Conservation (phyloP, 345 rosid species). For the Rhodamnia rubescens region DNA sequence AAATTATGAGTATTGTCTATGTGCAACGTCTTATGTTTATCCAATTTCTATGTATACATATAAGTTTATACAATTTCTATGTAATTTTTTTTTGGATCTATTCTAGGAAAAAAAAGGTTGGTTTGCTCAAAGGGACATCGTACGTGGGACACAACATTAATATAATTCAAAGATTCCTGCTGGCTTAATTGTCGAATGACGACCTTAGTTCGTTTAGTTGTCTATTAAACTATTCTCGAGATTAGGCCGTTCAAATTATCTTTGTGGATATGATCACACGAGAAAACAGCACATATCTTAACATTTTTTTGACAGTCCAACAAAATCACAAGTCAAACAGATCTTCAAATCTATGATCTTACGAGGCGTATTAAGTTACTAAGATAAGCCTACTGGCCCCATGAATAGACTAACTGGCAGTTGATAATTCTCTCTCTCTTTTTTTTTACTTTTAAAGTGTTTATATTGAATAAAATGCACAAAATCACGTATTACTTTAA, state of each 20-base stretch:
- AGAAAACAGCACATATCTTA: not conserved
- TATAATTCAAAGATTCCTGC: not conserved
- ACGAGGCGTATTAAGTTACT: not conserved
- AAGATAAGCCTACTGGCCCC: not conserved
- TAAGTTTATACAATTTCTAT: not conserved
- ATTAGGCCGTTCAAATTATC: not conserved
- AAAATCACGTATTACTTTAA: not conserved
- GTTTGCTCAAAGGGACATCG: not conserved
- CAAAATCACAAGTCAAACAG: not conserved
- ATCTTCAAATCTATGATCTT: not conserved
- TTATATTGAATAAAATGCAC: not conserved
- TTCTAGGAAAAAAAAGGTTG: not conserved
- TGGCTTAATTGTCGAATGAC: not conserved
- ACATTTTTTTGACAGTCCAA: not conserved
- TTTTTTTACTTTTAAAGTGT: not conserved
- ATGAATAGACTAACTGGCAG: not conserved
- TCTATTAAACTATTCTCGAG: not conserved
- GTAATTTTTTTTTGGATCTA: not conserved
- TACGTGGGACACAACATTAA: not conserved
- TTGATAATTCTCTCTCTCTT: not conserved
- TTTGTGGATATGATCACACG: not conserved
- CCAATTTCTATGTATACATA: not conserved
- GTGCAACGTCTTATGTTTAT: too few species aligned
- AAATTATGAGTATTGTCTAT: too few species aligned
- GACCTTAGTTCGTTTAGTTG: not conserved